These are phyloP conservation scores for Neurospora pannonica DNA, from an alignment of 495 filamentous ascomycete species.

Conservation along the genomic window DNA sequence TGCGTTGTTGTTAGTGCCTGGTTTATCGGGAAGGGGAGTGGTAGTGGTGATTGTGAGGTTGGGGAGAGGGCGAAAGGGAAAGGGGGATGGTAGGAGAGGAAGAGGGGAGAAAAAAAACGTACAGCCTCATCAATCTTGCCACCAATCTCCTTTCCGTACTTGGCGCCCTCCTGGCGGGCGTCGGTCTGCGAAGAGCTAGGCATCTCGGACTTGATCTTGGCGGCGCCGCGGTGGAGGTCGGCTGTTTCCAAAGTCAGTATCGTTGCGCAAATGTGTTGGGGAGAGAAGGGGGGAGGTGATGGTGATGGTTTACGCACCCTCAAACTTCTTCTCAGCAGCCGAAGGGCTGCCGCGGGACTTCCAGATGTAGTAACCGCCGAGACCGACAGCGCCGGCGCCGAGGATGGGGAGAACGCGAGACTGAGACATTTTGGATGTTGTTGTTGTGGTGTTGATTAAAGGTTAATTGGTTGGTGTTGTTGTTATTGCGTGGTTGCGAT, in stretches of 20 bases:
- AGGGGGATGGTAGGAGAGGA: not conserved
- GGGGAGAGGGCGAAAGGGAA: too few species aligned
- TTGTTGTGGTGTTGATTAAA: slow-evolving; percentile 9
- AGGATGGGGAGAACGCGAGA: slow-evolving; percentile 47
- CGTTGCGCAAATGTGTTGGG: not conserved
- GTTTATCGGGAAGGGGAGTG: too few species aligned
- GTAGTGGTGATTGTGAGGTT: too few species aligned
- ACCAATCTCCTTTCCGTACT: slow-evolving; percentile 35
- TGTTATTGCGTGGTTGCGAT: slow-evolving; percentile 1
- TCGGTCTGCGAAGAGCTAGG: slow-evolving; percentile 24
- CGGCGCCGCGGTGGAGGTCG: slow-evolving; percentile 53
- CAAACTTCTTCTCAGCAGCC: slow-evolving; percentile 68
- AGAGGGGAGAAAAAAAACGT: too few species aligned
- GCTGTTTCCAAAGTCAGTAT: slow-evolving; percentile 24
- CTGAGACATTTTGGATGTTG: slow-evolving; percentile 37
- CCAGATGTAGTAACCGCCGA: slow-evolving; percentile 86
- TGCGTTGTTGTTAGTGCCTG: not conserved
- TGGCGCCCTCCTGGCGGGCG: slow-evolving; percentile 31
- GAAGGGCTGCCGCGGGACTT: slow-evolving; percentile 74
- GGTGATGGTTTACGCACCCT: slow-evolving; percentile 48
- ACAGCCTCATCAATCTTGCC: slow-evolving; percentile 37
- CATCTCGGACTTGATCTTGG: slow-evolving; percentile 55
- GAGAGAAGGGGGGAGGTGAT: not conserved
- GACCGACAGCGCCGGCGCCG: slow-evolving; percentile 54
- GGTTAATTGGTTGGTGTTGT: slow-evolving; percentile 2